Evolutionary conservation across 176 grass and related monocot genomes (phyloP), one percentile per base, ranked within the genome.

Genomic region (Echinochloa phyllopogon): DNA sequence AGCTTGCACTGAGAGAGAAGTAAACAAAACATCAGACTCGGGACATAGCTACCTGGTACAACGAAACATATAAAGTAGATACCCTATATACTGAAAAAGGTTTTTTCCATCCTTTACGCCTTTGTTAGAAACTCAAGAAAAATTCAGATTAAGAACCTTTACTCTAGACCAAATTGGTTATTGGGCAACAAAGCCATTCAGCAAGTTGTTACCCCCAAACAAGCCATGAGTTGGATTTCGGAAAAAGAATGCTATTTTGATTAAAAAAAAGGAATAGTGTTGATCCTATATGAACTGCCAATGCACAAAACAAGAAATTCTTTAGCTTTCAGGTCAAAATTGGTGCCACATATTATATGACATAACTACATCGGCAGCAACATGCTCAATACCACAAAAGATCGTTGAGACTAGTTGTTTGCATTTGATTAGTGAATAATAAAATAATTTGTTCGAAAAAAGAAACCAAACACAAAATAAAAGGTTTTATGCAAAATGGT

Each of bases 1-100:
- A 98, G 79, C 69, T 98, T 98, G 91, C 95, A 98, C 95, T 97
- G 84, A 84, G 71, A 94, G 40, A 85, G 79, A 80, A 59, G 3
- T 59, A 40, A 91, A 37, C 24, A 53, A 85, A 90, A 82, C 45
- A 85, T 78, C 23, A 74, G 11, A 85, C 16, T 36, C 29, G 2
- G 63, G 43, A 24, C 23, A 69, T 66, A 36, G 8, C 3, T 67
- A 64, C 17, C 65, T 81, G 45, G 58, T 65, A 52, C 36, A 43
- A 74, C 0, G 57, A 80, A 74, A 74, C 11, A 71, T 17, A 62
- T 23, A 3, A 59, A 74, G 4, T 4, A 53, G 17, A 85, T 20
- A 12, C 47, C 33, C 9, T 40, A 52, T 61, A 1, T 52, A 81
- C 9, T 69, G 11, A 51, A 74, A 74, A 24, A 73, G 51, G 25